Conservation (phyloP, 768 basidiomycete species). For the Leccinum variicolor region DNA sequence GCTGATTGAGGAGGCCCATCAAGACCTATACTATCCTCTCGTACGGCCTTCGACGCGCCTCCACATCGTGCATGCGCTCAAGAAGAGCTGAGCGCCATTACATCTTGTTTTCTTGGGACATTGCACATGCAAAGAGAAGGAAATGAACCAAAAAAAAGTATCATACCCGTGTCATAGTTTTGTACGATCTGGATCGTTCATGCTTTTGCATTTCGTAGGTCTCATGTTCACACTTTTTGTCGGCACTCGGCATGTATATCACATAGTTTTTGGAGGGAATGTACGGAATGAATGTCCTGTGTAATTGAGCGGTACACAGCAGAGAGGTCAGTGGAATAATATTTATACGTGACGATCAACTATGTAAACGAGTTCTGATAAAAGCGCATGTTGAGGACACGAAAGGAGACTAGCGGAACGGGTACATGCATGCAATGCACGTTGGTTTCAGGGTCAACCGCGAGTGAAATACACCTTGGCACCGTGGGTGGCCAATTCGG, state of each 20-base stretch:
- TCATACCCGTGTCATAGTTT: conserved; percentile 15
- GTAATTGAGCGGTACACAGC: not conserved
- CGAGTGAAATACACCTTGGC: conserved; percentile 87
- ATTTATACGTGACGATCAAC: conserved; percentile 7
- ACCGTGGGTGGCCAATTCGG: conserved; percentile 79
- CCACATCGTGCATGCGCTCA: conserved; percentile 56
- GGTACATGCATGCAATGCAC: conserved; percentile 16
- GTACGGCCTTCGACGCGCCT: conserved; percentile 49
- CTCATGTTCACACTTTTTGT: conserved; percentile 4
- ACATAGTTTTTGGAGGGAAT: not conserved
- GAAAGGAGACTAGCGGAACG: not conserved
- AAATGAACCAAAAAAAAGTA: conserved; percentile 24
- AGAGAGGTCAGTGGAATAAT: conserved; percentile 11
- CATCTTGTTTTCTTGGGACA: conserved; percentile 17
- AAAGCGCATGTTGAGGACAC: not conserved
- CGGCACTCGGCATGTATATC: conserved; percentile 6
- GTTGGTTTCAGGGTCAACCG: conserved; percentile 45
- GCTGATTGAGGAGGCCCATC: conserved; percentile 60
- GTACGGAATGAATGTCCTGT: not conserved
- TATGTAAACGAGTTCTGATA: conserved; percentile 1
- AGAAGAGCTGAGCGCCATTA: conserved; percentile 19
- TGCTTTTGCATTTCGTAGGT: conserved; percentile 73
- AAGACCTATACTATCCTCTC: conserved; percentile 60
- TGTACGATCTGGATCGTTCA: conserved; percentile 64
- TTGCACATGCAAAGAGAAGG: conserved; percentile 13